Evolutionary conservation across 345 rosid species (phyloP), one percentile per base, ranked within the genome.

Genomic region (Lepidium aucheri): DNA sequence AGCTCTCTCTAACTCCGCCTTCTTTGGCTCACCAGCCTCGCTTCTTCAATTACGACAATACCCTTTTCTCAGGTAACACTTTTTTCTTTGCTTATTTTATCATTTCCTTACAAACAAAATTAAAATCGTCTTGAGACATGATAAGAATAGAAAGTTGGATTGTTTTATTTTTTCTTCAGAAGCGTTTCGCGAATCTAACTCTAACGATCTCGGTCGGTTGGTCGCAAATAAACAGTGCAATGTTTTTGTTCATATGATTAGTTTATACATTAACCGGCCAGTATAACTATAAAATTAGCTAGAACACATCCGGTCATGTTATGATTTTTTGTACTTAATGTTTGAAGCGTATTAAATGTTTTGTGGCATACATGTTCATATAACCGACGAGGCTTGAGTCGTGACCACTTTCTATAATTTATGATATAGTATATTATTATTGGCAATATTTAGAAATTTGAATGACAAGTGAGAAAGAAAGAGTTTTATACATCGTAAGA

Each of bases 1-100:
- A 74, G 63, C 77, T 74, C 53, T 74, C 73, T 20, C 77, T 74
- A 14, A 74, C 69, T 61, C 77, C 58, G 9, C 65, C 73, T 39
- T 46, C 69, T 61, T 22, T 28, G 11, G 5, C 39, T 60, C 15
- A 67, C 39, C 73, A 60, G 53, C 77, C 59, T 61, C 65, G 46
- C 16, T 67, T 60, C 44, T 46, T 67, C 5, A 67, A 18, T 74
- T 53, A 53, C 77, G 47, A 67, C 3, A 46, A 20, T 47, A 22
- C 73, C 77, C 69, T 74, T 47, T 40, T 46, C 4, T 33, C 69
- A 74, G 73, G 77, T 74, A 61, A 74, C 59, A 18, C 9, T 16
- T 45, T 35, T 28, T 28, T 53, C 2, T 22, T 34, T 20, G n/a
- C 18, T 43, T 42, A 30, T 59, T 52, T 15, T n/a, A 22, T 40